Evolutionary conservation across 1,139 yeast species (phyloP), one percentile per base, ranked within the genome.

Genomic region (Ashbya aceris): DNA sequence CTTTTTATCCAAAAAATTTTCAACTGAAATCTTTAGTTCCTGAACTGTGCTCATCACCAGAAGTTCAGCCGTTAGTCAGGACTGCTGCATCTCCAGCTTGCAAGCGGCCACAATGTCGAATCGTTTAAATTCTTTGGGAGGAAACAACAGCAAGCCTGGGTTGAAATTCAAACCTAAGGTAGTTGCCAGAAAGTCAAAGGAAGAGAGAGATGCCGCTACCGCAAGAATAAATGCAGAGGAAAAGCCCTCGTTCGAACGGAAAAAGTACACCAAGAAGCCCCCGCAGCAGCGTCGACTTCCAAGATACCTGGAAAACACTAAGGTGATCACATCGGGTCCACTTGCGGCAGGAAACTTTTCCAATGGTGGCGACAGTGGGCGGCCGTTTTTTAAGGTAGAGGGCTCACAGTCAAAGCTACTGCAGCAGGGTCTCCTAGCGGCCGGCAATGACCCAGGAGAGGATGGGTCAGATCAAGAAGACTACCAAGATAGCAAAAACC

Each of bases 111-210:
- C n/a, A 9, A 34, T 34, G 37, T 34, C 37, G 3, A 34, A 34
- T 14, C 27, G 37, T 9, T 23, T 34, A 34, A 34, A 34, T 23
- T 20, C 37, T 4, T 34, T 34, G 29, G 37, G 37, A n/a, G 37
- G 37, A 9, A 14, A 28, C 29, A 34, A 10, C 8, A 4, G 66
- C n/a, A 77, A 74, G 53, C 76, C 77, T 14, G 69, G 71, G 27
- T 68, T 75, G 41, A 79, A 81, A 61, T 86, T 86, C 62, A 76
- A 79, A 56, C 96, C 96, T 1, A 86, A 86, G 60, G 80, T 71
- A 1, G 95, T 86, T 33, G 85, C 84, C 1, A 70, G 96, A 62
- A 77, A 85, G 58, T 67, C 86, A 14, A 81, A 84, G 52, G 91
- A 83, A 54, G 96, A 85, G 55, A 69, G 96, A 58, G 93, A 78